These are phyloP conservation scores for Coemansia sp. DNA, from an alignment of 192 early-diverging fungal genomes.

Conservation along the genomic window DNA sequence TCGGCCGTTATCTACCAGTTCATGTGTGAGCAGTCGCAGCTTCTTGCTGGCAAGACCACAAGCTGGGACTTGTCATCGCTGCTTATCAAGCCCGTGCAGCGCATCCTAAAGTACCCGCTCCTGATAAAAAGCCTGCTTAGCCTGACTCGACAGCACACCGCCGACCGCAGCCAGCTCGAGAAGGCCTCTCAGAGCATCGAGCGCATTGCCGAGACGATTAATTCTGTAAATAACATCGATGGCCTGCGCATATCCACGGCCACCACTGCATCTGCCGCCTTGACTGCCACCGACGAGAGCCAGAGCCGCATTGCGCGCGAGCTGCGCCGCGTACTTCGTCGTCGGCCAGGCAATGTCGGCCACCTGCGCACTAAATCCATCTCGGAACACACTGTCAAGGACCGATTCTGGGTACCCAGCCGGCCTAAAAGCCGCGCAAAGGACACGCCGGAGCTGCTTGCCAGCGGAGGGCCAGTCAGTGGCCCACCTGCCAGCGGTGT, in stretches of 20 bases:
- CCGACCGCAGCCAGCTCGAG: slow-evolving; percentile 43
- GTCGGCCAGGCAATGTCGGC: slow-evolving; percentile 30
- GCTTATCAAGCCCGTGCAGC: slow-evolving; percentile 95
- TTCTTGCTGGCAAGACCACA: slow-evolving; percentile 63
- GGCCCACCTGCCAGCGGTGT: slow-evolving; percentile 26
- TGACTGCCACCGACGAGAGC: slow-evolving; percentile 28
- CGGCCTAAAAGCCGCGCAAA: slow-evolving; percentile 26
- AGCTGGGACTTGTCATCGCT: slow-evolving; percentile 93
- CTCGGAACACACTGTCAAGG: slow-evolving; percentile 22
- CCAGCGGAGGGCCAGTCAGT: background rate
- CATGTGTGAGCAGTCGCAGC: slow-evolving; percentile 35
- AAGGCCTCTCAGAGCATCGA: slow-evolving; percentile 44
- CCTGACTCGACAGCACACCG: slow-evolving; percentile 35
- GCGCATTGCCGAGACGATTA: slow-evolving; percentile 51
- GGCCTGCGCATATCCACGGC: slow-evolving; percentile 47
- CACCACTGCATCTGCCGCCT: slow-evolving; percentile 11
- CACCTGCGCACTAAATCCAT: slow-evolving; percentile 31
- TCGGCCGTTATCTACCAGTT: slow-evolving; percentile 24
- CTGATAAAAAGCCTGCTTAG: slow-evolving; percentile 64
- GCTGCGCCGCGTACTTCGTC: slow-evolving; percentile 48
- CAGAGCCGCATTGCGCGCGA: slow-evolving; percentile 51
- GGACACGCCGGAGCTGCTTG: slow-evolving; percentile 10
- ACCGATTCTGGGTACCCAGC: slow-evolving; percentile 19
- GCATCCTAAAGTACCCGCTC: slow-evolving; percentile 96
- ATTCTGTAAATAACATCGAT: slow-evolving; percentile 29